Conservation (phyloP, 176 grass and related monocot genomes). For the Oryza coarctata region DNA sequence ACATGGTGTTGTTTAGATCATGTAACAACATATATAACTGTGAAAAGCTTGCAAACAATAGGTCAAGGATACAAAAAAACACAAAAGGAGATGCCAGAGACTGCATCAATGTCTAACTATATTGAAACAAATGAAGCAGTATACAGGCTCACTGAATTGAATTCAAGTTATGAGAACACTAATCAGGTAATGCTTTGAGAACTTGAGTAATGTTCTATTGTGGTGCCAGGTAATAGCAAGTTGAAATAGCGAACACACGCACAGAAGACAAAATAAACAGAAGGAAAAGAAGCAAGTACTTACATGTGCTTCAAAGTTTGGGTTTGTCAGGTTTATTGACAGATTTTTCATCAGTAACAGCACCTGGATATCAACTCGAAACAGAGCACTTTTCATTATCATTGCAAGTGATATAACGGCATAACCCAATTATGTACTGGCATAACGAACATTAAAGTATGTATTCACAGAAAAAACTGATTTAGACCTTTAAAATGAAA, state of each 20-base stretch:
- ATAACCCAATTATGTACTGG: neutral
- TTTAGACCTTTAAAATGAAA: constrained; percentile 37
- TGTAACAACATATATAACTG: too few species aligned
- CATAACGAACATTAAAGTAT: constrained; percentile 11
- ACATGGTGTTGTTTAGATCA: neutral
- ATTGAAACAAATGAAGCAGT: too few species aligned
- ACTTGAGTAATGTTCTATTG: neutral
- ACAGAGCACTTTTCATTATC: neutral
- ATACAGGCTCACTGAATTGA: too few species aligned
- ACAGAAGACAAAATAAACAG: neutral
- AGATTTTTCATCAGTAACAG: constrained; percentile 83
- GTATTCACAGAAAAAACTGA: constrained; percentile 32
- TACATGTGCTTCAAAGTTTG: constrained; percentile 87
- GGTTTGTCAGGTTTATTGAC: constrained; percentile 69
- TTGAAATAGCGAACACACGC: neutral
- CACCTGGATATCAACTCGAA: constrained; percentile 55
- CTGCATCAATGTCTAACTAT: too few species aligned
- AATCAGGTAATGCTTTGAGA: neutral
- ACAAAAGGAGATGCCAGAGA: too few species aligned
- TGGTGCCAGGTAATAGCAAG: neutral
- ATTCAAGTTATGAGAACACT: too few species aligned
- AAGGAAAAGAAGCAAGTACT: constrained; percentile 12
- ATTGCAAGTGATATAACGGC: neutral
- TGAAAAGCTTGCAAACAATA: too few species aligned
- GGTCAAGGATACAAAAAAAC: neutral